Evolutionary conservation across 1,284 basidiomycete genomes (phyloP).

Genomic region (Microstroma glucosiphilum): DNA sequence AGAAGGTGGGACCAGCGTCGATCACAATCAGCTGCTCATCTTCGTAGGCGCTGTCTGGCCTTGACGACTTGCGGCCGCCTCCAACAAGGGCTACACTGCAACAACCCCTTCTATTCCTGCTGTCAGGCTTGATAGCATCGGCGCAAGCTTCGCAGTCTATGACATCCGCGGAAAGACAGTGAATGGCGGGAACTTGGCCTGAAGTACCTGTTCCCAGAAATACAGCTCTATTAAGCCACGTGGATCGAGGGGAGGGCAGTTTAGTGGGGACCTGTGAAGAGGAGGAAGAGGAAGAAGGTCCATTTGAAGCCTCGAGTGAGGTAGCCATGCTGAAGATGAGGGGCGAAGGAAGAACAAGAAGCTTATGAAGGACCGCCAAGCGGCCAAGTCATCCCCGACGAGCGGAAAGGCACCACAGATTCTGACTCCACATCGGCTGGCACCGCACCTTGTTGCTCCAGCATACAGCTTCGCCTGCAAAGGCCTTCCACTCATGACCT

Average conservation of each 20-base stretch:
- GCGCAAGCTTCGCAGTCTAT: constrained; percentile 31
- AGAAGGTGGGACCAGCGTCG: constrained; percentile 48
- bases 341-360: background rate
- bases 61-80: background rate
- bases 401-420: too few species aligned
- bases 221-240: constrained; percentile 34
- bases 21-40: constrained; percentile 32
- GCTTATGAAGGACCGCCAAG: too few species aligned
- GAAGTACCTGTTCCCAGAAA: constrained; percentile 47
- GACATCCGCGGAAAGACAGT: constrained; percentile 19
- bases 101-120: constrained; percentile 40
- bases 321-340: constrained; percentile 1
- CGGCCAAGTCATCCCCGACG: too few species aligned
- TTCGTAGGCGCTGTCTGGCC: constrained; percentile 1
- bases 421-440: too few species aligned
- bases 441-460: too few species aligned
- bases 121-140: constrained; percentile 32
- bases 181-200: constrained; percentile 39
- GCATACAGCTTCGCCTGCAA: too few species aligned
- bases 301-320: background rate
- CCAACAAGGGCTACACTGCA: constrained; percentile 30
- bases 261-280: background rate
- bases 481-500: too few species aligned
- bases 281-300: background rate
- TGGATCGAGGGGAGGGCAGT: background rate